These are phyloP conservation scores for Kitagawia praeruptora DNA, from an alignment of 129 eudicot genomes.

Conservation along the genomic window DNA sequence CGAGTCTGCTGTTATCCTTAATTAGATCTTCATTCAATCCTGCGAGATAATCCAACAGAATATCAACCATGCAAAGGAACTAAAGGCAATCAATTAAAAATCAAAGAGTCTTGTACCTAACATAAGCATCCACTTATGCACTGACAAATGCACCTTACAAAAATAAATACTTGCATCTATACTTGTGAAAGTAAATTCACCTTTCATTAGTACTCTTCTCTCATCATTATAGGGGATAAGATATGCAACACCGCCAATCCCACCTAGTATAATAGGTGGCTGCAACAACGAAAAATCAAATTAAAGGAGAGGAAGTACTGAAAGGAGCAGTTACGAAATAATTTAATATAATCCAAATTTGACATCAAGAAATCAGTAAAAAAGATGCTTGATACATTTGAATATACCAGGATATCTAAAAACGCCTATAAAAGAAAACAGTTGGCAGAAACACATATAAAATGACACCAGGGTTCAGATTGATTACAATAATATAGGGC, in stretches of 20 bases:
- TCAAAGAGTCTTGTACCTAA: not conserved
- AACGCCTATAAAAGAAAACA: no score
- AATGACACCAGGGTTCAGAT: no score
- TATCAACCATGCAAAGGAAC: conserved; percentile 99
- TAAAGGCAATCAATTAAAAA: conserved; percentile 44
- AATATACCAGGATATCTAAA: not conserved
- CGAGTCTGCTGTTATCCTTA: conserved; percentile 89
- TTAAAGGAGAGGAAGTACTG: not conserved
- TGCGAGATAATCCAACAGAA: no score
- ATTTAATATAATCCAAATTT: not conserved
- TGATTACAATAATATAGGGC: no score
- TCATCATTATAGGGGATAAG: conserved; percentile 62
- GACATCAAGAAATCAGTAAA: conserved; percentile 2
- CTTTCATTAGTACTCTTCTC: conserved; percentile 56
- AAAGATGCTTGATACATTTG: not conserved
- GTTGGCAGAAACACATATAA: no score
- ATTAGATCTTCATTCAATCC: no score
- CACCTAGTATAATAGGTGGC: conserved; percentile 56
- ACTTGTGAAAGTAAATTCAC: no score
- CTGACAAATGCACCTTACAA: no score
- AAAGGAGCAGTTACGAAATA: not conserved
- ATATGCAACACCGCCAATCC: conserved; percentile 52
- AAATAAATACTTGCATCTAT: no score
- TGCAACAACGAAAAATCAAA: conserved; percentile 31
- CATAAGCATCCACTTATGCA: not conserved